Base-by-base conservation (phyloP, 805 yeast species). In the Yueomyces sinensis region DNA sequence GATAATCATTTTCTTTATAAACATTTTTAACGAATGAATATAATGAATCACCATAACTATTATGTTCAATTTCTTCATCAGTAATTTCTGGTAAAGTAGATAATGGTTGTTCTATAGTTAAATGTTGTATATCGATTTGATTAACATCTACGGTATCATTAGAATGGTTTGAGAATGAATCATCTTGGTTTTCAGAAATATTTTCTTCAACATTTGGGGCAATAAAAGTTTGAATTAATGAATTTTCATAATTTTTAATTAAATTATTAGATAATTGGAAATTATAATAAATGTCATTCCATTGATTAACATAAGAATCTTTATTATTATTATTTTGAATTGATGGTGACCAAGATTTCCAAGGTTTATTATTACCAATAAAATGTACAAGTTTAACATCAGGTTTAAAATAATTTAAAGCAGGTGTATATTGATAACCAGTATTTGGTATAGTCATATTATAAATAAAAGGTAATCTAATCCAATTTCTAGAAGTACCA, bases 391-490 rank as follows among this genome's bases (percentile, higher is more conserved):
- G 54, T 32, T 58, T 61, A 17, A 72, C 57, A 17, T 65, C 56
- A 13, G 52, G 37, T 13, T 45, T 39, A 49, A 76, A 82, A 48
- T 70, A 67, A 28, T 55, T 57, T 48, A 62, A 73, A 0, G 93
- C 91, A 0, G 93, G 91, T 16, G 65, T 59, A 56, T 76, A 80
- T 56, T 82, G 78, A 50, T 82, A 82, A 32, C 71, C 74, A 30
- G 72, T 17, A 65, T 64, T 25, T 72, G 67, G 35, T 83, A 44
- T 59, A 37, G 96, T 89, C 23, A 89, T 93, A 49, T 89, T 89
- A 63, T 74, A 89, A 31, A 72, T 45, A 46, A 87, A 89, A 2
- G 96, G 87, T 32, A 91, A 58, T 32, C 72, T 66, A 23, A 64
- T 55, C 95, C 96, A 87, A 13, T 45, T 37, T 22, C 45, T 38